phyloP scores from a whole-genome alignment of 129 eudicot species.

The Cynara cardunculus region DNA sequence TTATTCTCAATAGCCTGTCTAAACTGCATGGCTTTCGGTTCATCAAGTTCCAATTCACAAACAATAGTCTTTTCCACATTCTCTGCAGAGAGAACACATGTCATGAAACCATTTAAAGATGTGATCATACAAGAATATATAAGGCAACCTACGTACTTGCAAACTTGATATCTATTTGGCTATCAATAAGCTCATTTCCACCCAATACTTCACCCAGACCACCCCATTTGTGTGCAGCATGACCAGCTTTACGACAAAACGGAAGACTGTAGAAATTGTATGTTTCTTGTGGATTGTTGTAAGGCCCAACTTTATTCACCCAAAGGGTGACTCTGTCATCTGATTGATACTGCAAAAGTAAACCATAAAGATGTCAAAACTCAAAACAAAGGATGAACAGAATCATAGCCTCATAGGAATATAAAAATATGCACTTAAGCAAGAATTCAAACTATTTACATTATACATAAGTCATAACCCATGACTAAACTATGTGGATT shows the following conservation, averaged over 20 bases:
- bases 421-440: not conserved
- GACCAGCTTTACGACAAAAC: constrained; percentile 61
- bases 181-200: constrained; percentile 91
- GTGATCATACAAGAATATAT: not conserved
- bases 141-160: constrained; percentile 41
- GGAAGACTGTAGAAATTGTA: constrained; percentile 91
- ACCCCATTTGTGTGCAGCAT: constrained; percentile 90
- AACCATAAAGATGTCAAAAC: constrained; percentile 11
- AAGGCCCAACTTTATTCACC: constrained; percentile 97
- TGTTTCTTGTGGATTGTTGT: constrained; percentile 92
- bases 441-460: not conserved
- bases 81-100: constrained; percentile 44
- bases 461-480: not conserved
- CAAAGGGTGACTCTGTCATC: constrained; percentile 67
- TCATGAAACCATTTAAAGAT: constrained; percentile 1
- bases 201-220: constrained; percentile 97
- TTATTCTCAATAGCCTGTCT: constrained; percentile 87
- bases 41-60: constrained; percentile 87
- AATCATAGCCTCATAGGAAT: not conserved
- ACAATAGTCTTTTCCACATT: constrained; percentile 63
- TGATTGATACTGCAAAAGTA: constrained; percentile 51
- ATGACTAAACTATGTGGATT: no score
- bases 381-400: not conserved
- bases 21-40: constrained; percentile 69
- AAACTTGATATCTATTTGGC: constrained; percentile 77